These are phyloP conservation scores for Crithidia thermophila DNA, from an alignment of 208 protist genomes.

Conservation along the genomic window DNA sequence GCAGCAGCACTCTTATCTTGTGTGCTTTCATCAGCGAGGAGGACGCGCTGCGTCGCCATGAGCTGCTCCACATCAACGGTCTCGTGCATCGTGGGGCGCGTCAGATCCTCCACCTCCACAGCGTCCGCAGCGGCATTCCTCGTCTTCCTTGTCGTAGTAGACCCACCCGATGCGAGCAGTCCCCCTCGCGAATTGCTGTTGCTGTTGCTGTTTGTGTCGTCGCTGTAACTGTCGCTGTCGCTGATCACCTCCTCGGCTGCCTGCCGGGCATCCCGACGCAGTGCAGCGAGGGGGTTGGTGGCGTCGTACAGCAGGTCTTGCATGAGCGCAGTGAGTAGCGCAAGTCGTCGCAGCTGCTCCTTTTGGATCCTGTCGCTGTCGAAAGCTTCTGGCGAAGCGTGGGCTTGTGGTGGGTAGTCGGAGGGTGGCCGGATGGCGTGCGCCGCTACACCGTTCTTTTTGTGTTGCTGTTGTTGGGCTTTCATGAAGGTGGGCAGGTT, in stretches of 20 bases:
- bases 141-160: background rate
- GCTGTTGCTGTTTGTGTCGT: background rate
- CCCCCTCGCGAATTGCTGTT: background rate
- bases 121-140: background rate
- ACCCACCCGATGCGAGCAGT: background rate
- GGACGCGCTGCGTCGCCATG: slow-evolving; percentile 34
- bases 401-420: too few species aligned
- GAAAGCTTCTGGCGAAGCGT: too few species aligned
- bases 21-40: too few species aligned
- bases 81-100: slow-evolving; percentile 19
- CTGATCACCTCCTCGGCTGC: slow-evolving; percentile 10
- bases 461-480: slow-evolving; percentile 15
- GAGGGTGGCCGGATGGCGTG: background rate
- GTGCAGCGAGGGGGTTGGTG: background rate
- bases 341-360: background rate
- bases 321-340: slow-evolving; percentile 2
- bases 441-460: background rate
- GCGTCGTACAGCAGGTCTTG: background rate
- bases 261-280: background rate
- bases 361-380: too few species aligned
- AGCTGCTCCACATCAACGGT: slow-evolving; percentile 32
- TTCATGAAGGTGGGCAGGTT: slow-evolving; percentile 23
- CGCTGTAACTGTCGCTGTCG: slow-evolving; percentile 5
- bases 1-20: too few species aligned
- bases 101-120: slow-evolving; percentile 20